Evolutionary conservation across 2,329 filamentous ascomycete genomes (phyloP).

Genomic region (Sporothrix curviconia): DNA sequence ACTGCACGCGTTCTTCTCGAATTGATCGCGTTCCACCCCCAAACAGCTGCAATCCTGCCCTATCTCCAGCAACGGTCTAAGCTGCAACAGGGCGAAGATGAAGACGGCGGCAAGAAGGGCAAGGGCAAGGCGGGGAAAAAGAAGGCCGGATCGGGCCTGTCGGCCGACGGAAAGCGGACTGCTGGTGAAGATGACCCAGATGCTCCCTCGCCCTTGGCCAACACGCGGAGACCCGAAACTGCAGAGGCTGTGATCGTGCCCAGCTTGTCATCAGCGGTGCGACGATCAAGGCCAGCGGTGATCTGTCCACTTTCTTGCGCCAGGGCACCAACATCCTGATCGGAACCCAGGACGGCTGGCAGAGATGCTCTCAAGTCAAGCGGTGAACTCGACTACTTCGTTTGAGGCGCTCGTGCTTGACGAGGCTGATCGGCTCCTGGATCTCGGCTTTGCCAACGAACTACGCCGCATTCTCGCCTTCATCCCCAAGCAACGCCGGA

Average conservation of each 20-base stretch:
- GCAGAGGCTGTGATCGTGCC: conserved; percentile 59
- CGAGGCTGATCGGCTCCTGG: conserved; percentile 86
- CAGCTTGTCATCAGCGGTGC: conserved; percentile 83
- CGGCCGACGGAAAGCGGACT: conserved; percentile 18
- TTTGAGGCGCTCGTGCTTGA: conserved; percentile 92
- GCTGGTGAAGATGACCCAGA: conserved; percentile 16
- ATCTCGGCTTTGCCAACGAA: conserved; percentile 90
- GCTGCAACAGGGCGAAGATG: conserved; percentile 27
- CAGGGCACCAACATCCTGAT: conserved; percentile 83
- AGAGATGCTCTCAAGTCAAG: conserved; percentile 76
- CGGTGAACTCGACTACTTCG: conserved; percentile 81
- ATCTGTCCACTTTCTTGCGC: conserved; percentile 77
- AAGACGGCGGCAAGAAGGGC: background rate
- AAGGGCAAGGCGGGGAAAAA: conserved; percentile 36
- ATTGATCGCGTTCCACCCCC: conserved; percentile 73
- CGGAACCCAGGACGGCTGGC: conserved; percentile 81
- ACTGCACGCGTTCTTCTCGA: conserved; percentile 75
- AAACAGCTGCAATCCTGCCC: conserved; percentile 62
- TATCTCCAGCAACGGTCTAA: conserved; percentile 32
- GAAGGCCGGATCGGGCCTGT: conserved; percentile 2
- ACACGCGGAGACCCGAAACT: conserved; percentile 34
- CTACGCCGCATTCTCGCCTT: conserved; percentile 76
- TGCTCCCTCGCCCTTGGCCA: background rate
- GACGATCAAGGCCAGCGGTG: conserved; percentile 66
- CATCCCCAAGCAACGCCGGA: conserved; percentile 86